Base-by-base conservation (phyloP, 805 yeast genomes). In the Lachancea cidri region DNA sequence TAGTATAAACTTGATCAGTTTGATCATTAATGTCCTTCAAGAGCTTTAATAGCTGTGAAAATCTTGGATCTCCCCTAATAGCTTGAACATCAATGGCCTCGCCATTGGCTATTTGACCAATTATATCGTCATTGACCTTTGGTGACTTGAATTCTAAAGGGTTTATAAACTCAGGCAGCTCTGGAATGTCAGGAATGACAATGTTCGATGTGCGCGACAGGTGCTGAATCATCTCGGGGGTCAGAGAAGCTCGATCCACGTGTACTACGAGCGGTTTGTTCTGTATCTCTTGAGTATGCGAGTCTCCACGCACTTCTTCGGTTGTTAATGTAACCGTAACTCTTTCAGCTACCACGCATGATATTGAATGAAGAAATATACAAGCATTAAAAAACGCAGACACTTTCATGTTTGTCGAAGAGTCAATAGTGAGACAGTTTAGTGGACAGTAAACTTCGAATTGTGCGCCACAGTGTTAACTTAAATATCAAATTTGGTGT, bases 161-260 rank as follows among this genome's bases (percentile, higher is more conserved):
- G 17, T 50, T 57, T 19, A 57, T 46, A 42, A 58, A 58, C 39
- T 56, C 55, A 16, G 61, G 63, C 30, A 51, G 25, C 5, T 47
- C 55, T n/a, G 57, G 57, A 15, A 55, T 37, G 43, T 54, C 55
- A 24, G 57, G 50, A 45, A 58, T 49, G 2, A 55, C 47, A 40
- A 56, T 48, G 39, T 55, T 57, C 0, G 60, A 52, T 17, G 54
- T 46, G 9, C 41, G 44, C 34, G 47, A 43, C 34, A 58, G 34
- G 27, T 47, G 43, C 31, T 49, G 50, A 14, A 55, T 18, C 4
- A 53, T 37, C 36, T 53, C 57, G 17, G 55, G 49, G 13, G 57
- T 44, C 32, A 54, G 36, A 2, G 44, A 39, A 5, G 44, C 39
- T 22, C 43, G 38, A 22, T 47, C 50, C 3, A 51, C 16, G 32